phyloP scores from a whole-genome alignment of 768 basidiomycete species.

The Mrakia gelida region DNA sequence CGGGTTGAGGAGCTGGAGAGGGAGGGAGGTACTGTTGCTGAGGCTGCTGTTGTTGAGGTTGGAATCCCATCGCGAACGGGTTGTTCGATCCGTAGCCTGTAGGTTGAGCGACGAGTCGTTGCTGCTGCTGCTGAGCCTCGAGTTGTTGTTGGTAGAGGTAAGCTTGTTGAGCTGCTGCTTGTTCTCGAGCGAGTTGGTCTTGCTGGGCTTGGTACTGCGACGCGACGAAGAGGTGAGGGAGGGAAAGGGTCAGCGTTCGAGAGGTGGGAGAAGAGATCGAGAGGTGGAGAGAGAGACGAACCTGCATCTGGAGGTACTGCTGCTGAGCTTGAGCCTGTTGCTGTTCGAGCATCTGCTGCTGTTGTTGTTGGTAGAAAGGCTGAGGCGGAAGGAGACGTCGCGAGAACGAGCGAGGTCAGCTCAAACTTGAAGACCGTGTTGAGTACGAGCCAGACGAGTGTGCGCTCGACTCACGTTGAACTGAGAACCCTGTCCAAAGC shows the following conservation, averaged over 20 bases:
- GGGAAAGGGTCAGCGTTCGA: neutral
- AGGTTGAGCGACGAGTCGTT: constrained; percentile 49
- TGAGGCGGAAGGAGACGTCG: neutral
- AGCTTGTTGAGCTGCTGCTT: constrained; percentile 29
- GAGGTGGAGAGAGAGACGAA: constrained; percentile 16
- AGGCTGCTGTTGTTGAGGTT: constrained; percentile 34
- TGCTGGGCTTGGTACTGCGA: constrained; percentile 32
- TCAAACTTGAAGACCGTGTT: neutral
- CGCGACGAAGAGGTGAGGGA: neutral
- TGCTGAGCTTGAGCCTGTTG: constrained; percentile 54
- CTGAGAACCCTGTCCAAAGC: constrained; percentile 59
- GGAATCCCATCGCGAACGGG: constrained; percentile 65
- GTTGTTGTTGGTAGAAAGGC: constrained; percentile 47
- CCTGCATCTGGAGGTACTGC: constrained; percentile 49
- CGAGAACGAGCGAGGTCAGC: neutral
- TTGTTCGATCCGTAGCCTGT: constrained; percentile 75
- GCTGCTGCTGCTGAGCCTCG: constrained; percentile 49
- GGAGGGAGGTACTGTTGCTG: constrained; percentile 36
- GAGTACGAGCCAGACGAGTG: neutral
- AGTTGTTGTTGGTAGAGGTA: constrained; percentile 37
- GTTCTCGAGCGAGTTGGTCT: constrained; percentile 30
- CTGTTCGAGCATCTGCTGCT: constrained; percentile 62
- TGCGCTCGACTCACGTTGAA: constrained; percentile 58
- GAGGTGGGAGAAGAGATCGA: neutral
- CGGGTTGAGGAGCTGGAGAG: constrained; percentile 27